Conservation (phyloP, 805 yeast species). For the Yamadazyma tumulicola region DNA sequence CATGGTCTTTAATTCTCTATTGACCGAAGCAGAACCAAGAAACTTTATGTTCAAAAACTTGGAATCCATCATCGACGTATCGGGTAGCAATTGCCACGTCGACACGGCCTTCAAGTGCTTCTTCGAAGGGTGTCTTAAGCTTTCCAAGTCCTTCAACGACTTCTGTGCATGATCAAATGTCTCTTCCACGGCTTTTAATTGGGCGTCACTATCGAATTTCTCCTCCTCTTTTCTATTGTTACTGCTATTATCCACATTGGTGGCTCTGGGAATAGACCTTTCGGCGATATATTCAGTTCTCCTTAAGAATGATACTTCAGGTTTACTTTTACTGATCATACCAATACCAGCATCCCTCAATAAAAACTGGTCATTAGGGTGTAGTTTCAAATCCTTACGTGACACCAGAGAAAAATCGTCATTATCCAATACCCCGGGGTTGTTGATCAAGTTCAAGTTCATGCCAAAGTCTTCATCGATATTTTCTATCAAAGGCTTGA, state of each 20-base stretch:
- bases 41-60: constrained; percentile 63
- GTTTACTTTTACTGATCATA: constrained; percentile 38
- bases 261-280: constrained; percentile 31
- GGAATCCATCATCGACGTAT: constrained; percentile 85
- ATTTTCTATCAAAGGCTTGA: constrained; percentile 53
- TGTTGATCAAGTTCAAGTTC: constrained; percentile 66
- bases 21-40: constrained; percentile 51
- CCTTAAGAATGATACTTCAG: constrained; percentile 77
- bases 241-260: constrained; percentile 1
- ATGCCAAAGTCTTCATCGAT: constrained; percentile 67
- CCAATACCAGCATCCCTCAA: constrained; percentile 74
- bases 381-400: constrained; percentile 45
- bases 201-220: constrained; percentile 55
- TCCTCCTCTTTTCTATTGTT: constrained; percentile 23
- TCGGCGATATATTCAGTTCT: constrained; percentile 91
- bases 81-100: constrained; percentile 83
- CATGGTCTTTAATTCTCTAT: constrained; percentile 31
- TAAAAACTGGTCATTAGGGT: constrained; percentile 72
- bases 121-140: constrained; percentile 75
- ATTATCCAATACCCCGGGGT: constrained; percentile 66
- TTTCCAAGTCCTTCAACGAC: constrained; percentile 38
- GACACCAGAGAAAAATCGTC: constrained; percentile 46
- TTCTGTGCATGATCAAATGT: constrained; percentile 66
- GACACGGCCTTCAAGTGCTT: constrained; percentile 68
- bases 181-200: constrained; percentile 66